phyloP scores from a whole-genome alignment of 2,329 filamentous ascomycete genomes.

The Trichoderma atroviride region DNA sequence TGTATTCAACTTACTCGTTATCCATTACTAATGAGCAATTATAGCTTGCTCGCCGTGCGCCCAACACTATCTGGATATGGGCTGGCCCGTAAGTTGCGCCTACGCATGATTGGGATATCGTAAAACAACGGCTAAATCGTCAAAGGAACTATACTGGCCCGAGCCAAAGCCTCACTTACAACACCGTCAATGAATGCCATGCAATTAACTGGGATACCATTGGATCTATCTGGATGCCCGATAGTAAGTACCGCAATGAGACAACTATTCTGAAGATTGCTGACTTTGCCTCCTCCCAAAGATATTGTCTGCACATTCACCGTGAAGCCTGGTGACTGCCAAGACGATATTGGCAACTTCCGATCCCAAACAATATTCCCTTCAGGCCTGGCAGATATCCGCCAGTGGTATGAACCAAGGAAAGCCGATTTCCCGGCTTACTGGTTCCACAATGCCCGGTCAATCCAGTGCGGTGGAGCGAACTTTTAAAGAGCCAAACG shows the following conservation, averaged over 20 bases:
- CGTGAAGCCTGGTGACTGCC: slow-evolving; percentile 18
- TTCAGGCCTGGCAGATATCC: slow-evolving; percentile 14
- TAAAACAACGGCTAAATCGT: neutral
- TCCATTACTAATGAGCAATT: neutral
- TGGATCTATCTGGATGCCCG: slow-evolving; percentile 14
- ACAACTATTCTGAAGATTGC: neutral
- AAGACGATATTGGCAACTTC: slow-evolving; percentile 16
- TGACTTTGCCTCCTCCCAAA: neutral
- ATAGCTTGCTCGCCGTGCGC: slow-evolving; percentile 10
- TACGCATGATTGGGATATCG: neutral
- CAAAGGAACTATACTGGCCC: slow-evolving; percentile 19
- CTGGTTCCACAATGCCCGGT: slow-evolving; percentile 16
- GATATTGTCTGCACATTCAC: slow-evolving; percentile 21
- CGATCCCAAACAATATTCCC: slow-evolving; percentile 9
- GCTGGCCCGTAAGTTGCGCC: slow-evolving; percentile 6
- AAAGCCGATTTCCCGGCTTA: slow-evolving; percentile 3
- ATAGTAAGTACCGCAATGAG: neutral
- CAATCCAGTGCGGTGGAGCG: slow-evolving; percentile 11
- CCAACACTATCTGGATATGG: slow-evolving; percentile 20
- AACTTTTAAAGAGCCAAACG: neutral
- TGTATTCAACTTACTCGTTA: neutral
- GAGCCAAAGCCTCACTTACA: slow-evolving; percentile 9
- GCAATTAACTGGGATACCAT: neutral
- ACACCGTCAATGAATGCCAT: slow-evolving; percentile 6
- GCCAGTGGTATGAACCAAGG: slow-evolving; percentile 7